Evolutionary conservation across 345 rosid species (phyloP).

Genomic region (Capsella bursapastoris): DNA sequence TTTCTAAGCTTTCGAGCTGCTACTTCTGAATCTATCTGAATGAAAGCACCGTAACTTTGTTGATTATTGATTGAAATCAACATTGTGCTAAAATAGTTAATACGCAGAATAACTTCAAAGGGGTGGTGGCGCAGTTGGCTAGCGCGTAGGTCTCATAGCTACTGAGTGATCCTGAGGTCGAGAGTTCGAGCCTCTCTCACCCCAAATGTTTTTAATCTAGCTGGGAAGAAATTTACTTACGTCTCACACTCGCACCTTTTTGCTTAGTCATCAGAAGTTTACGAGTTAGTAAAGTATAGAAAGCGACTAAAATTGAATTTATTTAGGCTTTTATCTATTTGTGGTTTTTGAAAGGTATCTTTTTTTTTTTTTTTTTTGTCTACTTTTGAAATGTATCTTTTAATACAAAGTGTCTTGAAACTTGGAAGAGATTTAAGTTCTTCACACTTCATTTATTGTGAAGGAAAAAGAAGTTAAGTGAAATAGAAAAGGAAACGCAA

Average conservation of each 20-base stretch:
- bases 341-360: background rate
- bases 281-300: too few species aligned
- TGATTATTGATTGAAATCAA: too few species aligned
- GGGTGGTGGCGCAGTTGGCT: slow-evolving; percentile 99
- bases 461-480: background rate
- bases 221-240: background rate
- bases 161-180: slow-evolving; percentile 90
- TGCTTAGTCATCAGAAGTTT: background rate
- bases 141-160: slow-evolving; percentile 98
- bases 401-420: background rate
- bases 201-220: slow-evolving; percentile 49
- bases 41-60: too few species aligned
- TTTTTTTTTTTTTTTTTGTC: background rate
- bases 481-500: background rate
- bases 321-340: background rate
- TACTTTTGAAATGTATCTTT: background rate
- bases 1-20: too few species aligned
- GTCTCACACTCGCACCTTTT: background rate
- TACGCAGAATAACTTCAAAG: too few species aligned
- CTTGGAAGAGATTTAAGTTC: background rate
- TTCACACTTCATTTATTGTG: background rate
- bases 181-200: slow-evolving; percentile 95
- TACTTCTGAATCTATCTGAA: too few species aligned
- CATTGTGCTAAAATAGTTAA: too few species aligned
- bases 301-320: background rate